Base-by-base conservation (phyloP, 2,329 filamentous ascomycete species). In the Canariomyces notabilis region DNA sequence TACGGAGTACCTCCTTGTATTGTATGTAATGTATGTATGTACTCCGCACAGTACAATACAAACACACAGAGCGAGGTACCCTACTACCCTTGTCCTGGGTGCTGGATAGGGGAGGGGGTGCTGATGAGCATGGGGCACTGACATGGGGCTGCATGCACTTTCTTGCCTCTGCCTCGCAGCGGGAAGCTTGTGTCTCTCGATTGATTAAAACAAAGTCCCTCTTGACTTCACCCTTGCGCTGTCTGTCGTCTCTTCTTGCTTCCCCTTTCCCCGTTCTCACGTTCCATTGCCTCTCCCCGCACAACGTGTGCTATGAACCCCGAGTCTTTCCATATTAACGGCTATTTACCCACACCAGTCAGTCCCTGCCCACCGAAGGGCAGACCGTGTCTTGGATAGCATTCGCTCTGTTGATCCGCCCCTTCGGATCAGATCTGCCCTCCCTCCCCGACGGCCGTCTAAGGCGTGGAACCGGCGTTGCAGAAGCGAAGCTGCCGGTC, bases 281-380 rank as follows among this genome's bases (percentile, higher is more conserved):
- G 61, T 62, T 58, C 62, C 44, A 40, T 33, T 42, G 37, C 37
- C 31, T 31, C 59, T 59, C 59, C 57, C 62, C 58, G 55, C 54
- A 52, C 59, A 57, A 11, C 26, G 57, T 60, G 55, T 63, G 56
- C 52, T 60, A 63, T 63, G 58, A 58, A 57, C 57, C 60, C 56
- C 56, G 54, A 59, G 55, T 53, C 62, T 64, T 62, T 64, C 61
- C 64, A 68, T 69, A 70, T 69, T 66, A 65, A 66, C 50, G 56
- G 49, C 60, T 54, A 66, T 69, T 68, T 65, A 66, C 59, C 66
- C 68, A 67, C 59, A 60, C 65, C 65, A 67, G 60, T 65, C 60
- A 64, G 58, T 59, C 46, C 43, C 44, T 55, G 44, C 42, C 51
- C 52, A 45, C 57, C 57, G 51, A 53, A 42, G 52, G 48, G 50